These are phyloP conservation scores for Nitzschia putrida DNA, from an alignment of 108 stramenopile genomes.

Conservation along the genomic window DNA sequence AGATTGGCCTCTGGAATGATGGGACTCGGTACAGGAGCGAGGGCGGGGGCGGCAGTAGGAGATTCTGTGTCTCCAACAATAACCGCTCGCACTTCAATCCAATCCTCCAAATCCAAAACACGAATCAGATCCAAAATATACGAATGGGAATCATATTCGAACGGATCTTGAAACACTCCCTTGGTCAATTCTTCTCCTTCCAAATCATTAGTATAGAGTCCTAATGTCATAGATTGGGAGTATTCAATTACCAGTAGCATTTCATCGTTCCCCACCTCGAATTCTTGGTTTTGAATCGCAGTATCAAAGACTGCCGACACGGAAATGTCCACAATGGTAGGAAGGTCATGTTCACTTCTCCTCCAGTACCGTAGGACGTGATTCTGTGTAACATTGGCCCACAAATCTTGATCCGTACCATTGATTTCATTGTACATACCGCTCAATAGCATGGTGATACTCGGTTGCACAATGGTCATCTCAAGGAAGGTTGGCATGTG, in stretches of 20 bases:
- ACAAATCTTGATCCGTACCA: not conserved
- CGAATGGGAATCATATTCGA: slow-evolving; percentile 9
- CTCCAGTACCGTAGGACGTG: slow-evolving; percentile 14
- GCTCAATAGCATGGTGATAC: slow-evolving; percentile 15
- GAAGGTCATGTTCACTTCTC: not conserved
- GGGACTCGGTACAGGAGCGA: not conserved
- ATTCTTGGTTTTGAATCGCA: not conserved
- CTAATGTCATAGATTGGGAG: slow-evolving; percentile 3
- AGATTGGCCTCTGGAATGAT: not conserved
- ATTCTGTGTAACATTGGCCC: slow-evolving; percentile 22
- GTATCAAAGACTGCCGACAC: slow-evolving; percentile 8
- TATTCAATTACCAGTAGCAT: slow-evolving; percentile 9
- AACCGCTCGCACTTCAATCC: slow-evolving; percentile 5
- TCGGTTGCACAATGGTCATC: not conserved
- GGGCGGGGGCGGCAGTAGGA: not conserved
- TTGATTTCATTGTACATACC: slow-evolving; percentile 7
- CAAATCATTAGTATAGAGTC: not conserved
- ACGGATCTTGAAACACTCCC: slow-evolving; percentile 16
- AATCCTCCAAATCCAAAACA: slow-evolving; percentile 10
- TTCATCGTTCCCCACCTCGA: not conserved
- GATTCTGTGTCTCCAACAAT: slow-evolving; percentile 11
- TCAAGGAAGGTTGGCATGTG: slow-evolving; percentile 1
- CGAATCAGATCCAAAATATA: slow-evolving; percentile 16
- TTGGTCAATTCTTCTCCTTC: not conserved
- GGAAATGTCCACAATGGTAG: slow-evolving; percentile 9